Percentiles rank a stretch among this genome's conserved stretches.
Conservation (phyloP, 805 yeast species). For the Phaffomyces antillensis region DNA sequence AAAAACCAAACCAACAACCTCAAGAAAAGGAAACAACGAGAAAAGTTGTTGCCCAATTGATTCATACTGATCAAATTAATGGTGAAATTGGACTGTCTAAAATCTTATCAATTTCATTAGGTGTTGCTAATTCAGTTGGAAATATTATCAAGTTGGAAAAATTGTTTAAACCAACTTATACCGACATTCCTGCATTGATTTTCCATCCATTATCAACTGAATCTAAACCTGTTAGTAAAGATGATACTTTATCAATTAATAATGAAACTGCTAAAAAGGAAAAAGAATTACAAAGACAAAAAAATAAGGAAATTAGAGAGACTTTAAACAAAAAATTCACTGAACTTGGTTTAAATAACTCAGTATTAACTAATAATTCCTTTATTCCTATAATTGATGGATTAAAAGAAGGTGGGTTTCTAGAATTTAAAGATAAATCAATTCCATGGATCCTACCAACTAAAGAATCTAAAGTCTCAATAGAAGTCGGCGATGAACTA, state of each 20-base stretch:
- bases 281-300: slow-evolving; percentile 17
- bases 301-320: slow-evolving; percentile 18
- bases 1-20: slow-evolving; percentile 4
- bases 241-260: slow-evolving; percentile 21
- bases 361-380: slow-evolving; percentile 42
- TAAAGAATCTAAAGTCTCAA: slow-evolving; percentile 26
- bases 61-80: slow-evolving; percentile 30
- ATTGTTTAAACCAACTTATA: slow-evolving; percentile 27
- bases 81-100: slow-evolving; percentile 45
- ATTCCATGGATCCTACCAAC: slow-evolving; percentile 35
- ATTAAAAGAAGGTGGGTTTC: slow-evolving; percentile 53
- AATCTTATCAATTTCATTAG: slow-evolving; percentile 49
- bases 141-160: slow-evolving; percentile 43
- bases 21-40: slow-evolving; percentile 11
- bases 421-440: slow-evolving; percentile 36
- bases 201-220: slow-evolving; percentile 49
- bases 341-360: slow-evolving; percentile 14
- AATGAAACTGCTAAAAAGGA: slow-evolving; percentile 13
- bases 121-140: slow-evolving; percentile 44
- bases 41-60: slow-evolving; percentile 43
- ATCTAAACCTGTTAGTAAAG: slow-evolving; percentile 21
- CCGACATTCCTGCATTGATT: slow-evolving; percentile 33
- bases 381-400: slow-evolving; percentile 45
- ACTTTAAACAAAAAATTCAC: slow-evolving; percentile 13
- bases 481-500: slow-evolving; percentile 47